Evolutionary conservation across 495 filamentous ascomycete genomes (phyloP).

Genomic region (Evansstolkia leycettana): DNA sequence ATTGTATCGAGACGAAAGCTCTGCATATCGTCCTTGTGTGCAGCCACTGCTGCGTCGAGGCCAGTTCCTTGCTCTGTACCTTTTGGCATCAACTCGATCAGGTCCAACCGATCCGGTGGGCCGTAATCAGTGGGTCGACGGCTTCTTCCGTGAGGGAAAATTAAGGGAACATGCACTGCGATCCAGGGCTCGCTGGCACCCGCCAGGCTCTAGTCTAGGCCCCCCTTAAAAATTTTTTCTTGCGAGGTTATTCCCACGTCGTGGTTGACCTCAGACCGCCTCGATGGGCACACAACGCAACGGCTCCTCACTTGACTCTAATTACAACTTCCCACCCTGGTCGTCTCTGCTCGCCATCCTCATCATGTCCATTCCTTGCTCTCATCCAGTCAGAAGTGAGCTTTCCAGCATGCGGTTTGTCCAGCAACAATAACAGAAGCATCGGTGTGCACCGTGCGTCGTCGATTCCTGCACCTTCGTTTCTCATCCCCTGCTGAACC

Average conservation of each 20-base stretch:
- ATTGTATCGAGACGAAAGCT: no score
- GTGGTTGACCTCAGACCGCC: conserved; percentile 7
- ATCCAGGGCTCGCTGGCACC: not conserved
- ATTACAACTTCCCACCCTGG: not conserved
- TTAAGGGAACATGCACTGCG: no score
- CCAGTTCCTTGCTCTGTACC: no score
- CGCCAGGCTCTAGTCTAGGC: conserved; percentile 2
- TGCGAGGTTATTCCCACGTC: not conserved
- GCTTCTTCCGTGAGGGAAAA: no score
- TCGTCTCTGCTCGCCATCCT: conserved; percentile 1
- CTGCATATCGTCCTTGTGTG: no score
- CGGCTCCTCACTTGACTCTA: no score
- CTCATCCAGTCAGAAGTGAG: conserved; percentile 12
- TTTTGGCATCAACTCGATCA: no score
- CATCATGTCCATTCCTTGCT: conserved; percentile 5
- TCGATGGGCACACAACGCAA: not conserved
- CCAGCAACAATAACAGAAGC: conserved; percentile 8
- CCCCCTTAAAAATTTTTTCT: conserved; percentile 4
- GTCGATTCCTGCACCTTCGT: conserved; percentile 10
- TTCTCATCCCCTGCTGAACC: not conserved
- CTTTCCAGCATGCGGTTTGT: conserved; percentile 12
- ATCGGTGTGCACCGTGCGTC: conserved; percentile 15
- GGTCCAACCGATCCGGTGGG: no score
- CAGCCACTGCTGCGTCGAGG: no score
- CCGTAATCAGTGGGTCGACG: no score